Percentiles rank a stretch among this genome's conserved stretches.
These are phyloP conservation scores for Phytophthora agathidicida DNA, from an alignment of 352 stramenopile species.

Conservation along the genomic window DNA sequence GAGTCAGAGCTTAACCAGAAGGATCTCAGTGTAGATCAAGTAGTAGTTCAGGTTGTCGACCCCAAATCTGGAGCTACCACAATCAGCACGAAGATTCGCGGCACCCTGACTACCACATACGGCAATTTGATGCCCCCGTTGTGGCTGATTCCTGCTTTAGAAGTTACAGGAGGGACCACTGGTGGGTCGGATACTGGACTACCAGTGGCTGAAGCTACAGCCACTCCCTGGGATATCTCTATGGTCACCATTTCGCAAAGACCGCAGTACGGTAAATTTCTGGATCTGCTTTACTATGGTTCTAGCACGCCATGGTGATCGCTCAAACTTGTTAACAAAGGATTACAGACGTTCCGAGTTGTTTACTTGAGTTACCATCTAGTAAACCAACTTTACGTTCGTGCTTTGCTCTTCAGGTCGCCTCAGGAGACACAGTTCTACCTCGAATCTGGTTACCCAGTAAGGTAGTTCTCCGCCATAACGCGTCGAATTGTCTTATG, in stretches of 20 bases:
- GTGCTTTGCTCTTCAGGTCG: too few relatives aligned
- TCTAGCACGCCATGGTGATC: too few relatives aligned
- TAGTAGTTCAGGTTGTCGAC: not conserved
- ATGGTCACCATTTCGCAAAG: slow-evolving; percentile 1
- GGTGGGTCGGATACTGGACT: slow-evolving; percentile 2
- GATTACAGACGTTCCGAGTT: too few relatives aligned
- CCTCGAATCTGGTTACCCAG: too few relatives aligned
- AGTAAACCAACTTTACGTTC: too few relatives aligned
- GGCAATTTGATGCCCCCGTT: not conserved
- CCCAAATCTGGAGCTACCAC: not conserved
- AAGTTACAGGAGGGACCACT: not conserved
- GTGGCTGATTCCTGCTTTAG: slow-evolving; percentile 12
- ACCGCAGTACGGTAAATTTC: slow-evolving; percentile 12
- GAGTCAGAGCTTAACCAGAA: not conserved
- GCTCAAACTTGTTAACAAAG: too few relatives aligned
- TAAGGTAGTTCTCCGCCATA: slow-evolving; percentile 23
- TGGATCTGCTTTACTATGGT: slow-evolving; percentile 4
- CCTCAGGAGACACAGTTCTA: too few relatives aligned
- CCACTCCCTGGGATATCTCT: slow-evolving; percentile 11
- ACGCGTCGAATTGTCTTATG: slow-evolving; percentile 26
- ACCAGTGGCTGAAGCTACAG: not conserved
- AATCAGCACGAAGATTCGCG: not conserved
- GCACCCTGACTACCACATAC: not conserved
- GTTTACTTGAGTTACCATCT: too few relatives aligned
- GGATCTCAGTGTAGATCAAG: not conserved